phyloP scores from a whole-genome alignment of 2,329 filamentous ascomycete species.

The Aspergillus pseudonomiae region DNA sequence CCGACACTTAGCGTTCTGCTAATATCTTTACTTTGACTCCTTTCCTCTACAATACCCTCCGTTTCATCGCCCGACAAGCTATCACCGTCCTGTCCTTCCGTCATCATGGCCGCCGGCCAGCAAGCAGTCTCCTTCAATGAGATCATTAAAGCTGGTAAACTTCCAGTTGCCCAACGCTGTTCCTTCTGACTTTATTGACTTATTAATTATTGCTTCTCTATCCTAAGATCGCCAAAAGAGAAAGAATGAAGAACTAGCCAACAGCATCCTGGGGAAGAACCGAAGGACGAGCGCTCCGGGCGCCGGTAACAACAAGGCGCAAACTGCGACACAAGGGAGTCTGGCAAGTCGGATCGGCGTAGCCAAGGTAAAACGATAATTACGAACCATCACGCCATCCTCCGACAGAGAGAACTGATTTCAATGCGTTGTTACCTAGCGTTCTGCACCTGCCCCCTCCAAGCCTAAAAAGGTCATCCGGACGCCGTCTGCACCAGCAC shows the following conservation, averaged over 20 bases:
- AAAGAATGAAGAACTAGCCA: conserved; percentile 60
- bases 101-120: conserved; percentile 42
- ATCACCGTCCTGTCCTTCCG: not conserved
- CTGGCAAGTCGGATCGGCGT: conserved; percentile 64
- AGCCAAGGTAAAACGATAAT: conserved; percentile 51
- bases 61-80: not conserved
- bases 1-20: not conserved
- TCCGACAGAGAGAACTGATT: conserved; percentile 10
- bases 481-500: conserved; percentile 25
- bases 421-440: conserved; percentile 26
- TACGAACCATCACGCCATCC: not conserved
- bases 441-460: conserved; percentile 45
- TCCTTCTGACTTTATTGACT: not conserved
- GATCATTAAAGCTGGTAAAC: conserved; percentile 55
- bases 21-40: not conserved
- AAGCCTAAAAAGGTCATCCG: conserved; percentile 44
- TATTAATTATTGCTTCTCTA: conserved; percentile 3
- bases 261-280: conserved; percentile 60
- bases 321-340: conserved; percentile 49
- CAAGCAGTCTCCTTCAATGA: conserved; percentile 51
- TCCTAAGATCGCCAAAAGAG: conserved; percentile 55
- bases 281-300: conserved; percentile 53
- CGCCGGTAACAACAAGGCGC: conserved; percentile 42
- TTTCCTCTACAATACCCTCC: not conserved
- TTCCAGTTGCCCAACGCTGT: conserved; percentile 12